Evolutionary conservation across 805 yeast species (phyloP).

Genomic region (Pichia eremophila): DNA sequence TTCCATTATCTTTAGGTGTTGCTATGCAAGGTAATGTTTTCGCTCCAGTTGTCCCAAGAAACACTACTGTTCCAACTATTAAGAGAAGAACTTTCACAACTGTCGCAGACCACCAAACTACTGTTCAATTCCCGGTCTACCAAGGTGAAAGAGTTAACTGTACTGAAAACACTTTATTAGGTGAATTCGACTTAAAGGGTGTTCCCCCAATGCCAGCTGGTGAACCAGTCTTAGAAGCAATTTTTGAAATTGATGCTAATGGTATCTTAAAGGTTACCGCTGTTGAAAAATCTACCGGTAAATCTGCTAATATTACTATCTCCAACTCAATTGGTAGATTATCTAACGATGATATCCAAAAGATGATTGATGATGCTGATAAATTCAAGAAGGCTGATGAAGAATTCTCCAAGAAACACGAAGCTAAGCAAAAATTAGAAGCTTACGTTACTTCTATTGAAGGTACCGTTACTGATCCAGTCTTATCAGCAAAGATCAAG

Average conservation of each 20-base stretch:
- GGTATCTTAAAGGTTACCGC: slow-evolving; percentile 99
- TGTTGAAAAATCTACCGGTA: slow-evolving; percentile 97
- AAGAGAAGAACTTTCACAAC: slow-evolving; percentile 99
- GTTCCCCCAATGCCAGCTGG: slow-evolving; percentile 99
- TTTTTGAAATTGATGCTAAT: slow-evolving; percentile 98
- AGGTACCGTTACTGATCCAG: slow-evolving; percentile 96
- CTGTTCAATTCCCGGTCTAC: slow-evolving; percentile 97
- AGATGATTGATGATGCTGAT: slow-evolving; percentile 98
- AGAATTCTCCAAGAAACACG: slow-evolving; percentile 98
- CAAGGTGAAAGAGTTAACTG: slow-evolving; percentile 99
- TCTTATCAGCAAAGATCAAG: slow-evolving; percentile 94
- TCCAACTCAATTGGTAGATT: slow-evolving; percentile 99
- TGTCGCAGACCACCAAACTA: slow-evolving; percentile 96
- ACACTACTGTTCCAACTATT: slow-evolving; percentile 98
- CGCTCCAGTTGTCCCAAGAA: slow-evolving; percentile 98
- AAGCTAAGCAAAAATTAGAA: slow-evolving; percentile 98
- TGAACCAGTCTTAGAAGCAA: slow-evolving; percentile 98
- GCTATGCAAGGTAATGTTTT: slow-evolving; percentile 99
- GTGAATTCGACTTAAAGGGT: slow-evolving; percentile 97
- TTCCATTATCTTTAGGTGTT: slow-evolving; percentile 98
- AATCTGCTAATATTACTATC: slow-evolving; percentile 96
- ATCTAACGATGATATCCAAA: slow-evolving; percentile 91
- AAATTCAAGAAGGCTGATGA: slow-evolving; percentile 98
- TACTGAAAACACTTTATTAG: slow-evolving; percentile 92
- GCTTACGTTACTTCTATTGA: slow-evolving; percentile 95